phyloP scores from a whole-genome alignment of 163 green algal species.

The Scenedesmus sp. region DNA sequence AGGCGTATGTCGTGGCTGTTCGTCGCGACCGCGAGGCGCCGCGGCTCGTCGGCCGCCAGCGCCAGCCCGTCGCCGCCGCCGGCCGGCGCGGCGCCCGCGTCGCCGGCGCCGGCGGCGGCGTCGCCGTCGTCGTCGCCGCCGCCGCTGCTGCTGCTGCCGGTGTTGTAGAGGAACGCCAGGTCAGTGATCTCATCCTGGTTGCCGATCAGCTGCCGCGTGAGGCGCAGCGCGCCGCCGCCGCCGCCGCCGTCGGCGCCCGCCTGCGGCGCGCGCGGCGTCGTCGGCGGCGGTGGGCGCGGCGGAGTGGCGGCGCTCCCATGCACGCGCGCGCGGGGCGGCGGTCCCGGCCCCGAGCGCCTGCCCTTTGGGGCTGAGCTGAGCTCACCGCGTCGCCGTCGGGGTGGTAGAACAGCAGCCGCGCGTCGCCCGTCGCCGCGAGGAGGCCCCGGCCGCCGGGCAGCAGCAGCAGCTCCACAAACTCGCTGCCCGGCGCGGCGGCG shows the following conservation, averaged over 20 bases:
- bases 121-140: background rate
- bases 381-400: too few relatives aligned
- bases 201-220: constrained; percentile 84
- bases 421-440: constrained; percentile 79
- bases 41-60: constrained; percentile 47
- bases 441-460: constrained; percentile 60
- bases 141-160: constrained; percentile 28
- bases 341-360: background rate
- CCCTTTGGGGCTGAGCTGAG: background rate
- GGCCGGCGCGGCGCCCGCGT: background rate
- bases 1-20: constrained; percentile 82
- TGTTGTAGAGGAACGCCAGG: constrained; percentile 75
- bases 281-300: background rate
- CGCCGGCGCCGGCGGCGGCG: background rate
- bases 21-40: constrained; percentile 82
- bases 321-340: too few relatives aligned
- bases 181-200: constrained; percentile 97
- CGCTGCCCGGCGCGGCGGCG: constrained; percentile 42
- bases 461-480: constrained; percentile 62
- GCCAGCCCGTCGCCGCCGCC: background rate
- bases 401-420: constrained; percentile 78
- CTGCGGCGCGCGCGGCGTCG: too few relatives aligned
- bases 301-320: too few relatives aligned
- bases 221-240: constrained; percentile 26
- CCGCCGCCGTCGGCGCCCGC: background rate